Percentiles rank a stretch among this genome's conserved stretches.
phyloP scores from a whole-genome alignment of 2,329 filamentous ascomycete species.

The Apiospora rasikravindrae region DNA sequence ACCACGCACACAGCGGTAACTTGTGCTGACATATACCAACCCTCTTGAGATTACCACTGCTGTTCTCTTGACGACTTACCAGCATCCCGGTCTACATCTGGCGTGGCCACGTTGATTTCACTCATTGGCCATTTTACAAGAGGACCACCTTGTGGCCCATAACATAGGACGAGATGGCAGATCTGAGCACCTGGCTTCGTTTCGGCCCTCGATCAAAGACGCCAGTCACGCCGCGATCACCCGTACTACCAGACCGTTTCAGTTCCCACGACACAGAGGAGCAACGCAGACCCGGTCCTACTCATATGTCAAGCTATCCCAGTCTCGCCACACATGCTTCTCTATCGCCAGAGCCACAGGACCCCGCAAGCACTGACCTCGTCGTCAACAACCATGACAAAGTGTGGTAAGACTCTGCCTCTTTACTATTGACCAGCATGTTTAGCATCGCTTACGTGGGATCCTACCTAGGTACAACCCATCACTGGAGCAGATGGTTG shows the following conservation, averaged over 20 bases:
- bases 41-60: neutral
- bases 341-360: constrained; percentile 23
- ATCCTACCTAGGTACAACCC: constrained; percentile 41
- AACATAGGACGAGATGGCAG: neutral
- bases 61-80: neutral
- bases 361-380: constrained; percentile 19
- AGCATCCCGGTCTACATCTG: neutral
- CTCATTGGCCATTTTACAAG: neutral
- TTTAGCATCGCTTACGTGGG: neutral
- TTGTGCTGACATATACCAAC: neutral
- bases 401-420: constrained; percentile 28
- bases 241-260: constrained; percentile 24
- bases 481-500: constrained; percentile 49
- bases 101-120: neutral
- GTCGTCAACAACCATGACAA: constrained; percentile 35
- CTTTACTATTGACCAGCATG: neutral
- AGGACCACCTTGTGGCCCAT: neutral
- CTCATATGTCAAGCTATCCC: constrained; percentile 33
- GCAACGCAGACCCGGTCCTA: constrained; percentile 23
- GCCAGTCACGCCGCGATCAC: constrained; percentile 27
- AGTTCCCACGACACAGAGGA: constrained; percentile 23
- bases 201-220: constrained; percentile 29
- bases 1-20: no score
- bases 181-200: neutral
- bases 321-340: constrained; percentile 27